phyloP scores from a whole-genome alignment of 2,329 filamentous ascomycete genomes.

The Venturia pyrina region DNA sequence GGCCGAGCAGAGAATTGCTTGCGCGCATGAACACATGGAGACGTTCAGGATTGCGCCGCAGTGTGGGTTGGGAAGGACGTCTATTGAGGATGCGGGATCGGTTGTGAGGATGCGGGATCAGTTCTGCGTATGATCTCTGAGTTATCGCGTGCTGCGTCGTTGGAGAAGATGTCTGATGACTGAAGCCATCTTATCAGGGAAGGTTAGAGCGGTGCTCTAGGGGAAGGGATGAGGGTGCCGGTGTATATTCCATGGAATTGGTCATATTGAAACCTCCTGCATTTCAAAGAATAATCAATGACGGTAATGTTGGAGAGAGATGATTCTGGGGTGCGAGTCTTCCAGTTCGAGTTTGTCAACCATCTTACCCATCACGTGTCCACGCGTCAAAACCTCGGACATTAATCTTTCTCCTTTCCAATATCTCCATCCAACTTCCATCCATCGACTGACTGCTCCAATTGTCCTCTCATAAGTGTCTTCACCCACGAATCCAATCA shows the following conservation, averaged over 20 bases:
- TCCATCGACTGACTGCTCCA: no score
- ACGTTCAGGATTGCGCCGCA: slow-evolving; percentile 33
- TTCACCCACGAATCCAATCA: no score
- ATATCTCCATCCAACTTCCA: no score
- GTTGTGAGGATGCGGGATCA: slow-evolving; percentile 21
- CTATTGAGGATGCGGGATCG: slow-evolving; percentile 20
- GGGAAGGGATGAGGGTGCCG: neutral
- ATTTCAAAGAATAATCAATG: no score
- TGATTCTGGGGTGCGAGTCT: no score
- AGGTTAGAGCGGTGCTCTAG: neutral
- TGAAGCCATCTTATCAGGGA: neutral
- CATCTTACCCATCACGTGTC: no score
- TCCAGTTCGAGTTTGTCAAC: no score
- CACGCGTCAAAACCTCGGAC: no score
- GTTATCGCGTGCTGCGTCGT: neutral
- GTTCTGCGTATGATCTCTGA: slow-evolving; percentile 16
- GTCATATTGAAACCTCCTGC: no score
- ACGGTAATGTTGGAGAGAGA: no score
- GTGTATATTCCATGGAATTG: no score
- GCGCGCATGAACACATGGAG: neutral
- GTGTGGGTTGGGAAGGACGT: slow-evolving; percentile 31
- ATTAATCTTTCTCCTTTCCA: no score
- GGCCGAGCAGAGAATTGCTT: slow-evolving; percentile 15
- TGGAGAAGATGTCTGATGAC: neutral
- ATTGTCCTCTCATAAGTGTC: neutral